These are phyloP conservation scores for Yarrowia sp. DNA, from an alignment of 805 yeast species.

Conservation along the genomic window DNA sequence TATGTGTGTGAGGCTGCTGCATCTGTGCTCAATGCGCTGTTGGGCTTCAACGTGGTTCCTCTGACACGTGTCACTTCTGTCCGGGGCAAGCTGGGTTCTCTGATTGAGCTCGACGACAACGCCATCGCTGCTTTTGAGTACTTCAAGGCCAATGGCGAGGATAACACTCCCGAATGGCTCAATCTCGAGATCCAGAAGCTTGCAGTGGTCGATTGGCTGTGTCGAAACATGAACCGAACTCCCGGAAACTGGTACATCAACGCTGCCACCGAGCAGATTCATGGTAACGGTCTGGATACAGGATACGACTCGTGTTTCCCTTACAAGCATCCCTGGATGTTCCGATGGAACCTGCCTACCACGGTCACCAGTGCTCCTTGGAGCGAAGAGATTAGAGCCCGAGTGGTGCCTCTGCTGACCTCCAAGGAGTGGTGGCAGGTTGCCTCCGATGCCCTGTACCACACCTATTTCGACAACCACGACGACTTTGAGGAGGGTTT, in stretches of 20 bases:
- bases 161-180: not conserved
- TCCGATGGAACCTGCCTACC: constrained; percentile 1
- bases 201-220: constrained; percentile 13
- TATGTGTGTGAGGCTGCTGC: constrained; percentile 12
- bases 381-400: not conserved
- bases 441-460: constrained; percentile 8
- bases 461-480: constrained; percentile 7
- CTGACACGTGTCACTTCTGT: not conserved
- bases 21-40: constrained; percentile 2
- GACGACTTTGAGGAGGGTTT: constrained; percentile 16
- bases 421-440: constrained; percentile 8
- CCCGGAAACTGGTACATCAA: constrained; percentile 17
- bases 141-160: not conserved
- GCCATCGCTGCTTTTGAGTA: constrained; percentile 5
- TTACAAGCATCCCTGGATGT: constrained; percentile 14
- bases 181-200: constrained; percentile 5
- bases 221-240: constrained; percentile 7
- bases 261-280: not conserved
- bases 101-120: not conserved
- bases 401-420: constrained; percentile 6
- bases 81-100: not conserved
- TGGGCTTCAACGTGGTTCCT: constrained; percentile 15
- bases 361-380: not conserved
- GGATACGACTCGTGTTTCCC: constrained; percentile 6
- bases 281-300: constrained; percentile 11